phyloP scores from a whole-genome alignment of 495 filamentous ascomycete genomes.

The Talaromyces borbonicus region DNA sequence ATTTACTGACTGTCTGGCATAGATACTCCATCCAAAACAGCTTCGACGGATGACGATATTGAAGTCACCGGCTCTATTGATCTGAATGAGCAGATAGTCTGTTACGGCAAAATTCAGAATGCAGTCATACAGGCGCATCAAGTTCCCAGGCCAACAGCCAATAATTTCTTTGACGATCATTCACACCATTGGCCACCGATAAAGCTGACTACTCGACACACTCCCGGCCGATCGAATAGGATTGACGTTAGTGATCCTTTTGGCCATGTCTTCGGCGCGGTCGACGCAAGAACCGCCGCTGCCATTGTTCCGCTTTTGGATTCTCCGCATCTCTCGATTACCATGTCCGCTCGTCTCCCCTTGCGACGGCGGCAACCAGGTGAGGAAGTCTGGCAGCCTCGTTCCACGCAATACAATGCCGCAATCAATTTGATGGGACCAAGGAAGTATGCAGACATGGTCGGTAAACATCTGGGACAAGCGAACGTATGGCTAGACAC shows the following conservation, averaged over 20 bases:
- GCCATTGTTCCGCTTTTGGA: constrained; percentile 67
- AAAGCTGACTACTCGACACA: constrained; percentile 54
- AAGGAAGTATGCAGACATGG: constrained; percentile 45
- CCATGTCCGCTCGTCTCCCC: constrained; percentile 57
- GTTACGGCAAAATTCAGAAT: constrained; percentile 70
- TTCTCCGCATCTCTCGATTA: constrained; percentile 43
- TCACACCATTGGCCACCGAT: constrained; percentile 57
- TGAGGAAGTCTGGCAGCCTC: constrained; percentile 47
- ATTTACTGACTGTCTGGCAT: background rate
- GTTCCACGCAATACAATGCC: constrained; percentile 43
- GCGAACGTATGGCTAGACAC: constrained; percentile 54
- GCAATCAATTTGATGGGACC: constrained; percentile 74
- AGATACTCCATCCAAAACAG: background rate
- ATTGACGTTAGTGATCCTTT: constrained; percentile 64
- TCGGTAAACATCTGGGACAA: constrained; percentile 58
- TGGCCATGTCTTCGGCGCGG: constrained; percentile 59
- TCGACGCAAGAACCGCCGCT: constrained; percentile 58
- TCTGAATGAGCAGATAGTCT: constrained; percentile 55
- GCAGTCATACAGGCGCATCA: constrained; percentile 56
- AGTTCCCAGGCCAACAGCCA: constrained; percentile 55
- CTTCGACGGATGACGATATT: constrained; percentile 26
- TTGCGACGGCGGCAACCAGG: constrained; percentile 42
- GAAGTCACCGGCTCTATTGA: constrained; percentile 35
- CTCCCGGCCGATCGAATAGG: constrained; percentile 39
- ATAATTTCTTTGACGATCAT: constrained; percentile 31